Evolutionary conservation across 345 rosid species (phyloP).

Genomic region (Eucalyptus marginata): DNA sequence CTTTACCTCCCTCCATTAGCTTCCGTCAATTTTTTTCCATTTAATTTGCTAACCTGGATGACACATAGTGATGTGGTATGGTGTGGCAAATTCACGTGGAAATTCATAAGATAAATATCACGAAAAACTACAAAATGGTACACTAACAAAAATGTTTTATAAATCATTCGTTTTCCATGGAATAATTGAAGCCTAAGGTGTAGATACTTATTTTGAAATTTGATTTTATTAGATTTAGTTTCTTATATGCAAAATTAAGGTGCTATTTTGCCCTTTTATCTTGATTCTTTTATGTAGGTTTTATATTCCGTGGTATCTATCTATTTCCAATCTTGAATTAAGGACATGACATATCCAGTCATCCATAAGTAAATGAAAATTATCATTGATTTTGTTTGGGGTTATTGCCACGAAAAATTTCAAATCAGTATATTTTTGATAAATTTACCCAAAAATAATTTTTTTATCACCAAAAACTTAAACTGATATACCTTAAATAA

Average conservation of each 20-base stretch:
- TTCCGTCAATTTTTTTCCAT: rapidly evolving
- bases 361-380: background rate
- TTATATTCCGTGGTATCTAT: background rate
- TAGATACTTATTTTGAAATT: background rate
- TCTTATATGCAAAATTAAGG: background rate
- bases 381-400: background rate
- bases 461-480: too few relatives aligned
- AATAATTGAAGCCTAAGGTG: background rate
- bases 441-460: too few relatives aligned
- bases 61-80: too few relatives aligned
- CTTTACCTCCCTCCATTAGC: too few relatives aligned
- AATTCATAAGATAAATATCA: too few relatives aligned
- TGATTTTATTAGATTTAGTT: background rate
- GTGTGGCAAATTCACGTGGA: too few relatives aligned
- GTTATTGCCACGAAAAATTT: too few relatives aligned
- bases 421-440: rapidly evolving
- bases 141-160: rapidly evolving
- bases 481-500: rapidly evolving
- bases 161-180: rapidly evolving
- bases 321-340: background rate
- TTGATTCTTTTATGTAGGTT: background rate
- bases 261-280: background rate
- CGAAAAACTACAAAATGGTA: too few relatives aligned
- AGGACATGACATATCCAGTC: rapidly evolving
- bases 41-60: too few relatives aligned